Evolutionary conservation across 805 yeast species (phyloP).

Genomic region (Candida oleophila): DNA sequence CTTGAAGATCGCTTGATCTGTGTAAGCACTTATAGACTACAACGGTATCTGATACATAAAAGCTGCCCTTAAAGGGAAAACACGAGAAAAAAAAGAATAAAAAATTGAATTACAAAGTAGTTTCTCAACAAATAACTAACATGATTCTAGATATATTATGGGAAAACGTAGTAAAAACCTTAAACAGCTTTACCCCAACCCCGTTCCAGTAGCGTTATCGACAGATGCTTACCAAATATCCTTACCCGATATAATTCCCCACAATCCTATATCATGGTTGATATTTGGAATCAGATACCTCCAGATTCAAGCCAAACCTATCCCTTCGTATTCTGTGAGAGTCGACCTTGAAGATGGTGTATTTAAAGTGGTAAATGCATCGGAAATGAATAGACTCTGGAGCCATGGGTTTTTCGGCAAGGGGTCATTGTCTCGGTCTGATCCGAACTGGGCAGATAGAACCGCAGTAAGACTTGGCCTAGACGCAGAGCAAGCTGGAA

Average conservation of each 20-base stretch:
- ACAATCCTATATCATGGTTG: slow-evolving; percentile 68
- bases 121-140: too few species aligned
- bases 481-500: slow-evolving; percentile 23
- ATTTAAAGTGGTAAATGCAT: slow-evolving; percentile 42
- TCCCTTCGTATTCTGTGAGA: slow-evolving; percentile 20
- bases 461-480: slow-evolving; percentile 54
- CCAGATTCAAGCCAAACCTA: slow-evolving; percentile 17
- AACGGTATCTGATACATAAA: slow-evolving; percentile 82
- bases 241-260: slow-evolving; percentile 55
- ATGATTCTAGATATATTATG: slow-evolving; percentile 15
- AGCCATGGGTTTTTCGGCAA: slow-evolving; percentile 89
- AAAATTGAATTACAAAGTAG: background rate
- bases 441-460: slow-evolving; percentile 85
- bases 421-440: slow-evolving; percentile 84
- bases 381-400: slow-evolving; percentile 67
- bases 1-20: slow-evolving; percentile 12
- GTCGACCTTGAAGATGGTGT: slow-evolving; percentile 25
- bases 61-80: background rate
- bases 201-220: slow-evolving; percentile 56
- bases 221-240: slow-evolving; percentile 31
- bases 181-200: slow-evolving; percentile 38
- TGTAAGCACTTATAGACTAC: slow-evolving; percentile 89
- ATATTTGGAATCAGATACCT: slow-evolving; percentile 40
- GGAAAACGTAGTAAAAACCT: slow-evolving; percentile 33
- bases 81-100: too few species aligned